phyloP scores from a whole-genome alignment of 805 yeast species.

The Ogataea paraovalis region DNA sequence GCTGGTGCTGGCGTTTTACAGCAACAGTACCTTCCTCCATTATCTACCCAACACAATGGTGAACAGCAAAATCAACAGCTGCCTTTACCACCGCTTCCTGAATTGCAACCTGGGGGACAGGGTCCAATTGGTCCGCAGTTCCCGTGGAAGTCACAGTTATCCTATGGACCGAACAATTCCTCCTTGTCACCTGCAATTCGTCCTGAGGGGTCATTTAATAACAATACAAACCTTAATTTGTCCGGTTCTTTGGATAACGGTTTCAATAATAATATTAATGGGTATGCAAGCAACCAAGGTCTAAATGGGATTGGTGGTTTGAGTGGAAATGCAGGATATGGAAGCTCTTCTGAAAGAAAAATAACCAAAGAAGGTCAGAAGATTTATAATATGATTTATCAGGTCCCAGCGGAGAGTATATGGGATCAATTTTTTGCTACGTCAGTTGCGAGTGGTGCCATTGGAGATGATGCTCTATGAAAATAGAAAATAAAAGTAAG shows the following conservation, averaged over 20 bases:
- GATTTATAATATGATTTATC: conserved; percentile 58
- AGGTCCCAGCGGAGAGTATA: conserved; percentile 59
- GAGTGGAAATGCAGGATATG: neutral
- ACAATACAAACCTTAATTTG: neutral
- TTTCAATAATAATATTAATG: too few relatives aligned
- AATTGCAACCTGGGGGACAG: too few relatives aligned
- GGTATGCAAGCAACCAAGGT: too few relatives aligned
- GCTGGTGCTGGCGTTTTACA: neutral
- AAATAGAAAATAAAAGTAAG: too few relatives aligned
- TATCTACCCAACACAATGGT: neutral
- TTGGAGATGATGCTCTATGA: neutral
- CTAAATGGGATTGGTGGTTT: neutral
- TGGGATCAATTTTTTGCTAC: conserved; percentile 62
- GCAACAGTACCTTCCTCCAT: neutral
- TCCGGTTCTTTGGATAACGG: too few relatives aligned
- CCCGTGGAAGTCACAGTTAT: neutral
- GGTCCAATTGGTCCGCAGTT: neutral
- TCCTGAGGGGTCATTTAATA: neutral
- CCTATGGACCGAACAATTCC: neutral
- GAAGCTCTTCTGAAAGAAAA: conserved; percentile 5
- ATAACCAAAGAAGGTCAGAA: conserved; percentile 46
- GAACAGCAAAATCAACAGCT: conserved; percentile 1
- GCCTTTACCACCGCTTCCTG: neutral
- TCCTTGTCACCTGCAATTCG: too few relatives aligned
- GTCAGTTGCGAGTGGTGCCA: conserved; percentile 17